Conservation (phyloP, 805 yeast species). For the Brettanomyces anomalus region DNA sequence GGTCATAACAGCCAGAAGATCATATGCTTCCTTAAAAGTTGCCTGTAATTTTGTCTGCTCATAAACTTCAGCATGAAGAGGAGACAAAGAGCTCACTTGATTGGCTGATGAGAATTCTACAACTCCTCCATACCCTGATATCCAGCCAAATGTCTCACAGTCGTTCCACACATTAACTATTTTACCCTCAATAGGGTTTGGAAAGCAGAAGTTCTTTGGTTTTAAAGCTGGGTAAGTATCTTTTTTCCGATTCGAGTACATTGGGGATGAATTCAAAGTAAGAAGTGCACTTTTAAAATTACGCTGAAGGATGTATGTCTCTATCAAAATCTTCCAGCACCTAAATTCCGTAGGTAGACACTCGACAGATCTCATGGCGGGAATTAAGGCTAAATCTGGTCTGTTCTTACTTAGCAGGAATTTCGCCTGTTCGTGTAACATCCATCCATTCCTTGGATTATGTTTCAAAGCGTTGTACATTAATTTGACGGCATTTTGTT, state of each 20-base stretch:
- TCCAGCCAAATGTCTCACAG: slow-evolving; percentile 22
- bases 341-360: slow-evolving; percentile 71
- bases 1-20: slow-evolving; percentile 58
- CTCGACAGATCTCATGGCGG: slow-evolving; percentile 53
- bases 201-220: slow-evolving; percentile 36
- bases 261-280: slow-evolving; percentile 68
- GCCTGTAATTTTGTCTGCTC: slow-evolving; percentile 44
- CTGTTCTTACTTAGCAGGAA: slow-evolving; percentile 48
- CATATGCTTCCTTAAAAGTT: slow-evolving; percentile 54
- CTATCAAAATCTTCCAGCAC: slow-evolving; percentile 59
- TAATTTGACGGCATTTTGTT: slow-evolving; percentile 36
- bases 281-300: slow-evolving; percentile 54
- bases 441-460: slow-evolving; percentile 47
- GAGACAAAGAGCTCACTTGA: slow-evolving; percentile 37
- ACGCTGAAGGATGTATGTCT: slow-evolving; percentile 46
- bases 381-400: slow-evolving; percentile 45
- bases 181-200: slow-evolving; percentile 47
- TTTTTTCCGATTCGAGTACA: slow-evolving; percentile 39
- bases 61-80: slow-evolving; percentile 36
- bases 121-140: slow-evolving; percentile 26
- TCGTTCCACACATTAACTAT: slow-evolving; percentile 40
- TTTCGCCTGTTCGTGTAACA: slow-evolving; percentile 54
- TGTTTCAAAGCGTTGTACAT: slow-evolving; percentile 31
- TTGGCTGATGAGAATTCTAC: slow-evolving; percentile 23
- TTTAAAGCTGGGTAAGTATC: slow-evolving; percentile 37